Percentiles rank a stretch among this genome's conserved stretches.
Conservation (phyloP, 768 basidiomycete species). For the Crassisporium funariophilum region DNA sequence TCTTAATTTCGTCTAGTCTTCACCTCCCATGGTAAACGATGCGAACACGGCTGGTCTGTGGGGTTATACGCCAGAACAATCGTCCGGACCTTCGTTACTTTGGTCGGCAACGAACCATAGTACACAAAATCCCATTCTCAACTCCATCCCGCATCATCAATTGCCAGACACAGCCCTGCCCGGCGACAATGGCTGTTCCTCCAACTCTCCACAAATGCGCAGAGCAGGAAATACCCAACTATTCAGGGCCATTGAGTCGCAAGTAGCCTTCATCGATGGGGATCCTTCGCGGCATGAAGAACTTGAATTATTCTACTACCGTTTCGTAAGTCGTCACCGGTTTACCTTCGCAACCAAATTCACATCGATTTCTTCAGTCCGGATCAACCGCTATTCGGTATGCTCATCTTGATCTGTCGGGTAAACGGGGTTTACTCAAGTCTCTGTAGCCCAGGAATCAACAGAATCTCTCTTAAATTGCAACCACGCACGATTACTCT, state of each 20-base stretch:
- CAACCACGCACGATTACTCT: not conserved
- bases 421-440: not conserved
- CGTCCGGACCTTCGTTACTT: too few relatives aligned
- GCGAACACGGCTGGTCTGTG: too few relatives aligned
- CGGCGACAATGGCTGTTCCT: too few relatives aligned
- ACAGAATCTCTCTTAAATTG: conserved; percentile 5
- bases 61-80: too few relatives aligned
- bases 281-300: conserved; percentile 3
- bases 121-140: too few relatives aligned
- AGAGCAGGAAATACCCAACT: conserved; percentile 1
- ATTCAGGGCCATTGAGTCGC: conserved; percentile 1
- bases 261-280: conserved; percentile 3
- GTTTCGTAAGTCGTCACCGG: not conserved
- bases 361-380: not conserved
- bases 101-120: too few relatives aligned
- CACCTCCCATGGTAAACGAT: too few relatives aligned
- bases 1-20: too few relatives aligned
- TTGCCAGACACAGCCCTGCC: too few relatives aligned
- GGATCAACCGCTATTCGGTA: conserved; percentile 6
- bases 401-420: too few relatives aligned
- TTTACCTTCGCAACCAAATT: not conserved
- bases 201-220: not conserved
- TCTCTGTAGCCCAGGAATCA: conserved; percentile 1
- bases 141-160: too few relatives aligned
- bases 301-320: conserved; percentile 4